phyloP scores from a whole-genome alignment of 1,139 yeast species.

The Suhomyces bokatorum region DNA sequence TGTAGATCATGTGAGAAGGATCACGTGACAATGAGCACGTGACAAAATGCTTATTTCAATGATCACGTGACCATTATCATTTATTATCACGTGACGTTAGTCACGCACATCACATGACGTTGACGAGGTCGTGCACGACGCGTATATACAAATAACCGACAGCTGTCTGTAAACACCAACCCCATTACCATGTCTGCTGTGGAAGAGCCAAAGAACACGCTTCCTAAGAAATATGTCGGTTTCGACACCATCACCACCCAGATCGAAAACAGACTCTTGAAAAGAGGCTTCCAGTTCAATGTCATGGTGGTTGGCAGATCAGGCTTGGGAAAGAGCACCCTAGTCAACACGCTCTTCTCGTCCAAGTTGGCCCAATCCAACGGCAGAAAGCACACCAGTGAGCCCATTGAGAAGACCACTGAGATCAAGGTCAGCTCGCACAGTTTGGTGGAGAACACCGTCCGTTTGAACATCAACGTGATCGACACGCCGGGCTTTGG shows the following conservation, averaged over 20 bases:
- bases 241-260: conserved; percentile 95
- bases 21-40: conserved; percentile 4
- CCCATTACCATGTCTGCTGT: conserved; percentile 15
- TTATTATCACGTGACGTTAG: no score
- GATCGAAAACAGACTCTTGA: conserved; percentile 87
- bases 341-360: conserved; percentile 86
- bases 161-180: conserved; percentile 9
- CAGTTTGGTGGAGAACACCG: conserved; percentile 76
- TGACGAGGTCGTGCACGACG: conserved; percentile 9
- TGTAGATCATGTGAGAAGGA: not conserved
- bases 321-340: conserved; percentile 91
- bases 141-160: conserved; percentile 13
- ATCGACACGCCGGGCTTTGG: conserved; percentile 99
- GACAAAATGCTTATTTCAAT: not conserved
- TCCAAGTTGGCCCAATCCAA: conserved; percentile 72
- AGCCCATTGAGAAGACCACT: conserved; percentile 83
- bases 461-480: conserved; percentile 77
- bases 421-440: conserved; percentile 80
- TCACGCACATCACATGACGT: not conserved
- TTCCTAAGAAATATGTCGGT: conserved; percentile 72
- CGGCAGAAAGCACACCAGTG: conserved; percentile 66
- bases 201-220: conserved; percentile 21
- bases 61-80: not conserved
- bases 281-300: conserved; percentile 92
- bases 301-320: conserved; percentile 93